Evolutionary conservation across 495 filamentous ascomycete genomes (phyloP), one percentile per base, ranked within the genome.

Genomic region (Collariella sp.): DNA sequence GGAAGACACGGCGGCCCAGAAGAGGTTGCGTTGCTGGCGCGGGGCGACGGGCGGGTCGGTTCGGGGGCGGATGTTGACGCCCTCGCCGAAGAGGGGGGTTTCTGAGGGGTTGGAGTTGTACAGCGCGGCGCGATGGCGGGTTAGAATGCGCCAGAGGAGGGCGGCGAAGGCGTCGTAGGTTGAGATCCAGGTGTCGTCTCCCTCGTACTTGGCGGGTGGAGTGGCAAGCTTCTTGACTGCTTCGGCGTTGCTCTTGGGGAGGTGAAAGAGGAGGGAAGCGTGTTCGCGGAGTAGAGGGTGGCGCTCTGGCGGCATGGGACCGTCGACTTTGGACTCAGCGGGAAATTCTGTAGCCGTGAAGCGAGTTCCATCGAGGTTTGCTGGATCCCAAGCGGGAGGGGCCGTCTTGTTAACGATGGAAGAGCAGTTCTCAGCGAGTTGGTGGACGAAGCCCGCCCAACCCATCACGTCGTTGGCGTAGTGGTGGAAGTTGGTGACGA

Each of bases 401-500:
- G 35, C 12, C 0, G 67, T 70, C 6, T 63, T 35, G 36, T 69
- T 64, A 19, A 63, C 11, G 31, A 71, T 61, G 15, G 72, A 58
- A 24, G 52, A 52, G 57, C 71, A 76, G 56, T 76, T 72, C 33
- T 76, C 73, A 7, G 72, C 72, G 15, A 75, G 62, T 39, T 76
- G 72, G 29, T 69, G 63, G 0, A 62, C 49, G 20, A 72, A 62
- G 11, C 66, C 57, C 11, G 70, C 62, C 67, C 68, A 72, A 12
- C 69, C 71, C 67, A 71, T 72, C 6, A 73, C 61, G 51, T 76
- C 72, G 52, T 72, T 70, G 48, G 67, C 51, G 53, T 69, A 73
- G 51, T 77, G 73, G 52, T 74, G 73, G 50, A 66, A 59, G 48
- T 74, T 70, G 60, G 70, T 71, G 49, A 66, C 69, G 55, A 76